Evolutionary conservation across 495 filamentous ascomycete genomes (phyloP), one percentile per base, ranked within the genome.

Genomic region (Polyplosphaeria fusca): DNA sequence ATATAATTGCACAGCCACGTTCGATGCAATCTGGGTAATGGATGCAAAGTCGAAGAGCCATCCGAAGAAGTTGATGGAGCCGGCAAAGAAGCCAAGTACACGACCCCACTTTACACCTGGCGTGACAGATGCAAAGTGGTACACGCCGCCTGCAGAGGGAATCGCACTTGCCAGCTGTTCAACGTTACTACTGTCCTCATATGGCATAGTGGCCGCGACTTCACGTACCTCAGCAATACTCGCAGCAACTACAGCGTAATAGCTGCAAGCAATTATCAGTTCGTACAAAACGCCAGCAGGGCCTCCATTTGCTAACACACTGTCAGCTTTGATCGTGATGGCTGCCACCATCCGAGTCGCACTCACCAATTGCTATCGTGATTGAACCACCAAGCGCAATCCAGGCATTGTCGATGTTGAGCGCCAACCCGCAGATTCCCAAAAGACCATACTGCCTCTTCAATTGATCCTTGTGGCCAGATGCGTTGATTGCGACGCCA

Each of bases 71-170:
- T 93, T 93, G 73, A 52, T 55, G 42, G 43, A 63, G 27, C 89
- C 89, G 0, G 87, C 82, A 59, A 89, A 91, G 71, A 84, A 93
- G 25, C 89, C 89, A 38, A 82, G 73, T 0, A 81, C 67, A 19
- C 86, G 82, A 25, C 88, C 89, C 65, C 82, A 86, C 43, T 74
- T 79, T 0, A 76, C 77, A 1, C 87, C 87, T 4, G 82, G 81
- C 0, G 88, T 88, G 13, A 91, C 77, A 0, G 86, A 84, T 2
- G 88, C 87, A 86, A 87, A 92, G 68, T 92, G 88, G 60, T 92
- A 92, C 3, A 93, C 87, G 38, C 88, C 86, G 18, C 83, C 86
- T 3, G 84, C 79, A 0, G 86, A 88, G 1, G 88, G 88, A 56
- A 93, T 86, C 1, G 85, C 79, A 0, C 87, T 90, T n/a, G 88